Evolutionary conservation across 768 basidiomycete species (phyloP), one percentile per base, ranked within the genome.

Genomic region (Peribolospora baueri): DNA sequence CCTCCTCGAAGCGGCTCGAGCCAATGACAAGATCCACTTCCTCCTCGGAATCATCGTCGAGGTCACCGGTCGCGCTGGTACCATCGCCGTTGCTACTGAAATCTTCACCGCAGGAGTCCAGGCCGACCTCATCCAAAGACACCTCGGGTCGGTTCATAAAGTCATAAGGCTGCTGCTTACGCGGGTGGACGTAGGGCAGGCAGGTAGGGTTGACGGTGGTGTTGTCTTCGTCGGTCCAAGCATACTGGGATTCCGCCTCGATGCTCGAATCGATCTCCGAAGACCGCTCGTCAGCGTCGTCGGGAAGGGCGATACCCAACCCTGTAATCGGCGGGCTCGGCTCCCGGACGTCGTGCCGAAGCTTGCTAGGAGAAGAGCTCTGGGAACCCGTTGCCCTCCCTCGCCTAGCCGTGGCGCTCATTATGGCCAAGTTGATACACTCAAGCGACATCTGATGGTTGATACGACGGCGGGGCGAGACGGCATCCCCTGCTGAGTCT

Each of bases 21-120:
- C 25, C 25, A 25, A 63, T 52, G 46, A 63, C 43, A 9, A 55
- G 45, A 38, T 62, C 62, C 48, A 63, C 57, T 52, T 63, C 62
- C 38, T 59, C 62, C 48, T 63, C 62, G 14, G 62, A 63, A 13
- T 63, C 61, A 25, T 51, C 61, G 36, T 68, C 66, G 42, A 70
- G 57, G 11, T 66, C 67, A 40, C 62, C 61, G 37, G 61, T 53
- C 57, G 52, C 63, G n/a, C 54, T 59, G 5, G 49, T 57, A 57
- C n/a, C 36, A 46, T 7, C n/a, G 39, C 14, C 11, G 43, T 50
- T 42, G 57, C 52, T 25, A 25, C 25, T 25, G 25, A 25, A 25
- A 5, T 46, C 56, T 43, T 45, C 56, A 3, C 54, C 55, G 52
- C 52, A 57, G 54, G 43, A 54, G 14, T 3, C 42, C 38, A 40